Conservation (phyloP, 2,329 filamentous ascomycete genomes). For the Thermomyces lanuginosus region DNA sequence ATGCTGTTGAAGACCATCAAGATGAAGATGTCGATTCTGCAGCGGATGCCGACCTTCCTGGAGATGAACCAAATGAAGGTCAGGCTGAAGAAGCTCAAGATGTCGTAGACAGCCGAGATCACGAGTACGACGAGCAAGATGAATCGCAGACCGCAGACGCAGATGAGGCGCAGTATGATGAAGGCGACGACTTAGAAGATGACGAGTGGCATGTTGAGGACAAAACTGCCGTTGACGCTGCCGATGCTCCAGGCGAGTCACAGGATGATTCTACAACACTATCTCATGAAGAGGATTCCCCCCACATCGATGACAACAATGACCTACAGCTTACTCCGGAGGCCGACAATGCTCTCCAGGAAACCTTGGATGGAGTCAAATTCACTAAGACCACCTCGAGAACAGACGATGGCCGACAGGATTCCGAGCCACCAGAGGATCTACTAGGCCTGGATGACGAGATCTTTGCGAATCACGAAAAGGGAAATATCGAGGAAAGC, state of each 20-base stretch:
- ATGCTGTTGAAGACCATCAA: constrained; percentile 8
- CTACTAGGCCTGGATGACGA: constrained; percentile 19
- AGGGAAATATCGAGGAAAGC: constrained; percentile 4
- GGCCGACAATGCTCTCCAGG: not conserved
- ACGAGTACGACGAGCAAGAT: constrained; percentile 4
- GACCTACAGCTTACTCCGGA: constrained; percentile 1
- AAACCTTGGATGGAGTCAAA: not conserved
- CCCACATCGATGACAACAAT: too few relatives aligned
- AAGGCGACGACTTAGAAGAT: constrained; percentile 7
- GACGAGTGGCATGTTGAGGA: constrained; percentile 7
- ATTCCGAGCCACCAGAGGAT: constrained; percentile 11
- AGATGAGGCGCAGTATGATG: constrained; percentile 5
- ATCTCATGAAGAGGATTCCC: constrained; percentile 1
- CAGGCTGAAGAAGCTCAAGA: constrained; percentile 3
- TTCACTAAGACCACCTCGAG: too few relatives aligned
- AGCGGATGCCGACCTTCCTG: not conserved
- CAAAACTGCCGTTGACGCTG: constrained; percentile 6
- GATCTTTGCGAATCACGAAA: constrained; percentile 14
- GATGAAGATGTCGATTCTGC: constrained; percentile 3
- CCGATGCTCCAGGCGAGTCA: constrained; percentile 1
- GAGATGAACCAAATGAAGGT: not conserved
- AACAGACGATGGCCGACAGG: constrained; percentile 4
- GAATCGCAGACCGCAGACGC: constrained; percentile 8
- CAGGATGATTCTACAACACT: constrained; percentile 3
- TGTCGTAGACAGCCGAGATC: not conserved